Evolutionary conservation across 768 basidiomycete species (phyloP).

Genomic region (Lanmaoa rubissima): DNA sequence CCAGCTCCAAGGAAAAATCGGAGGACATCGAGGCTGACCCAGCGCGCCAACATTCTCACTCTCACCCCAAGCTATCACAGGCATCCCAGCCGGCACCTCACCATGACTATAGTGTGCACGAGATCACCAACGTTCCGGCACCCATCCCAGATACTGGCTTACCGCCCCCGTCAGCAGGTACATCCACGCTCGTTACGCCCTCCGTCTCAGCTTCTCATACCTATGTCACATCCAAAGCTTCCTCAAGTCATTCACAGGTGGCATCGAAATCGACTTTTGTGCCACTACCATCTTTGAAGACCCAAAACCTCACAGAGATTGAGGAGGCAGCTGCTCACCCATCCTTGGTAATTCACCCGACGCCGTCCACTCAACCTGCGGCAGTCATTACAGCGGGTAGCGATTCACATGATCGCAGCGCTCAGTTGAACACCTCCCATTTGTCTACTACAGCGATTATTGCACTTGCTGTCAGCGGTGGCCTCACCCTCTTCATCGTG

Average conservation of each 20-base stretch:
- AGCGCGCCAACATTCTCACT: neutral
- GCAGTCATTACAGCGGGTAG: neutral
- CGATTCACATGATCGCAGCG: conserved; percentile 1
- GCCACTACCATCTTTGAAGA: conserved; percentile 30
- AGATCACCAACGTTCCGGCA: conserved; percentile 29
- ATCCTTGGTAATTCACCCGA: conserved; percentile 4
- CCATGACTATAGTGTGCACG: conserved; percentile 28
- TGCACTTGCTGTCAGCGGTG: conserved; percentile 51
- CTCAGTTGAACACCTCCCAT: conserved; percentile 26
- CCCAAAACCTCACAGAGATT: conserved; percentile 24
- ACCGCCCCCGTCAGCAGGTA: conserved; percentile 24
- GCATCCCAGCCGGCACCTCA: conserved; percentile 14
- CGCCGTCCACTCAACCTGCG: conserved; percentile 3
- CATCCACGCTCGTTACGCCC: conserved; percentile 3
- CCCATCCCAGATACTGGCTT: conserved; percentile 33
- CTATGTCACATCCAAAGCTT: conserved; percentile 21
- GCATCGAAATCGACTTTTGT: conserved; percentile 26
- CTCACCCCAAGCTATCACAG: conserved; percentile 12
- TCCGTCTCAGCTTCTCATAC: conserved; percentile 21
- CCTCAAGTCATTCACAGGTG: conserved; percentile 8
- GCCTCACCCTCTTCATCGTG: conserved; percentile 46
- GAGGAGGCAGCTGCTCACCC: conserved; percentile 17
- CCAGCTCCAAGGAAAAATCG: neutral
- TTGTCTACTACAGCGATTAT: conserved; percentile 50
- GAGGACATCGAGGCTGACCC: neutral